Evolutionary conservation across 139 green algal genomes (phyloP).

Genomic region (Chlorella sp.): DNA sequence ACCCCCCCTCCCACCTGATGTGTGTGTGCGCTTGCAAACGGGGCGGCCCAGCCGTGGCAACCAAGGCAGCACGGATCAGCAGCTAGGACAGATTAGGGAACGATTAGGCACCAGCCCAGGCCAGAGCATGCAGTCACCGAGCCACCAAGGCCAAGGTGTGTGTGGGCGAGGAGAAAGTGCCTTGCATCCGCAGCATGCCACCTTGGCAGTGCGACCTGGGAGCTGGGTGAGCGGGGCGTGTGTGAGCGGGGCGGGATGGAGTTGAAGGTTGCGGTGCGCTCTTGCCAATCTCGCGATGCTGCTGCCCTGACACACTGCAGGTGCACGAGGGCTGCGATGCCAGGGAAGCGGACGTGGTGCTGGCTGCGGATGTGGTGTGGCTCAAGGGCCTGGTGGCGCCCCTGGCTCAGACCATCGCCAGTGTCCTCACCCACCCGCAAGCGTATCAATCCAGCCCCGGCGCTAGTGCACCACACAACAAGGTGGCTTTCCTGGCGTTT

Average conservation of each 20-base stretch:
- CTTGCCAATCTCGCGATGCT: background rate
- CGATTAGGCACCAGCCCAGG: too few relatives aligned
- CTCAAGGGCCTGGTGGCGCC: slow-evolving; percentile 20
- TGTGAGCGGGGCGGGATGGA: too few relatives aligned
- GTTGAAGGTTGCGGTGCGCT: background rate
- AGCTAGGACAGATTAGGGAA: too few relatives aligned
- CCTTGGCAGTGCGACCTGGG: too few relatives aligned
- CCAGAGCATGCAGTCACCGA: too few relatives aligned
- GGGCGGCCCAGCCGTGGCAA: too few relatives aligned
- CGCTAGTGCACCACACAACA: background rate
- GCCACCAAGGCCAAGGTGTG: background rate
- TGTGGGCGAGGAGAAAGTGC: too few relatives aligned
- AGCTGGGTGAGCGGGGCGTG: too few relatives aligned
- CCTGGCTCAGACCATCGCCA: slow-evolving; percentile 14
- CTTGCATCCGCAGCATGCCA: too few relatives aligned
- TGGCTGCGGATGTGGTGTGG: slow-evolving; percentile 39
- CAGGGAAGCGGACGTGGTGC: slow-evolving; percentile 22
- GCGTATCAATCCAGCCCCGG: background rate
- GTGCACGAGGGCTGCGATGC: slow-evolving; percentile 8
- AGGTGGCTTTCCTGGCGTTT: slow-evolving; percentile 18
- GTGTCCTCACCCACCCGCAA: slow-evolving; percentile 1
- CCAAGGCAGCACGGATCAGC: too few relatives aligned
- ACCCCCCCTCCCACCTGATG: background rate
- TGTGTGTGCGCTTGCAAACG: too few relatives aligned
- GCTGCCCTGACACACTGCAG: slow-evolving; percentile 8